Evolutionary conservation across 768 basidiomycete genomes (phyloP), one percentile per base, ranked within the genome.

Genomic region (Ephemerocybe angulata): DNA sequence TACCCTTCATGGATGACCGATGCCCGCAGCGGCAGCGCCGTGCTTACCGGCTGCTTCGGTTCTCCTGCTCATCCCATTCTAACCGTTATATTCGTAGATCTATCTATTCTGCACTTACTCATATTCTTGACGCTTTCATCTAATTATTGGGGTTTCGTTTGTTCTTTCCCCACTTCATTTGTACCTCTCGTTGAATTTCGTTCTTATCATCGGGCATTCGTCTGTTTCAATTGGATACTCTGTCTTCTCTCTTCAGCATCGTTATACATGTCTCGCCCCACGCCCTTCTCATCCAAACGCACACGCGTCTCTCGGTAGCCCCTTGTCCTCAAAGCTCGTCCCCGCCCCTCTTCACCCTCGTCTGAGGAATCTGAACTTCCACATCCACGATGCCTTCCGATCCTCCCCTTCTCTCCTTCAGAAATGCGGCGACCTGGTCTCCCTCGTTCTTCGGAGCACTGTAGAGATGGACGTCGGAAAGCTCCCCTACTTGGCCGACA

Each of bases 401-500:
- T 21, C 54, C 54, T 33, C 40, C 29, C 22, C 41, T 41, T 6
- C 49, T 8, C 28, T 51, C 48, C 19, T 55, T 55, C 6, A 55
- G 27, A 25, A 55, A 55, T 4, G 19, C 21, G 7, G 21, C 30
- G 2, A 55, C 48, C 6, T 31, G 44, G 19, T 59, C 55, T 10
- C 52, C 54, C 15, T 63, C 50, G 30, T 52, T 37, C 19, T 57
- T 58, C 1, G 60, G 48, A n/a, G 55, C 49, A 30, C 60, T 59
- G 52, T 57, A 63, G 6, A 63, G 47, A 35, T 63, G 58, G 25
- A 56, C 56, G 40, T 63, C 62, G 3, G 53, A 38, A 7, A 63
- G 49, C 30, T 53, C 60, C 13, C 62, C 62, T 1, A 60, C 62
- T 44, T 60, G 62, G 15, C 62, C 62, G 24, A 59, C 53, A 21